A percentile compares a stretch with the other conserved stretches of the same genome.
Evolutionary conservation across 208 protist genomes (phyloP).

Genomic region (Trypanosoma platydactyli): DNA sequence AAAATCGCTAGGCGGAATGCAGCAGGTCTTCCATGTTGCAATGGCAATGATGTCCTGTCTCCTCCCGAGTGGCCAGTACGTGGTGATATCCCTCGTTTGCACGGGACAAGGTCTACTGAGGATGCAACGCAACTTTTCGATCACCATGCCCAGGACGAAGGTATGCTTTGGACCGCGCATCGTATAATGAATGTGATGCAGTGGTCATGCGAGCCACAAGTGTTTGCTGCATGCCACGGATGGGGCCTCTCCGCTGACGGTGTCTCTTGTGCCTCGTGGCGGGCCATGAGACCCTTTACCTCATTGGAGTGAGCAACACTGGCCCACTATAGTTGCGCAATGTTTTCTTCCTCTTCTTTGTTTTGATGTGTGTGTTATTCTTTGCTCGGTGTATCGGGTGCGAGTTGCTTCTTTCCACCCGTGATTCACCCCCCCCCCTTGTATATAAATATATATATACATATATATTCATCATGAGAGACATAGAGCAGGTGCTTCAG

Average conservation of each 20-base stretch:
- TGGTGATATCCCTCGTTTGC: neutral
- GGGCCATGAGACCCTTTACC: too few species aligned
- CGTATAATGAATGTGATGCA: constrained; percentile 9
- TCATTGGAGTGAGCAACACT: too few species aligned
- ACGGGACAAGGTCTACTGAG: neutral
- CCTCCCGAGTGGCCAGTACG: too few species aligned
- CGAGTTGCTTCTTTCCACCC: neutral
- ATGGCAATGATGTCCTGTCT: too few species aligned
- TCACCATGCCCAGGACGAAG: constrained; percentile 4
- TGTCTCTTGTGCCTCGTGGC: too few species aligned
- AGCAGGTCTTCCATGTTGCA: neutral
- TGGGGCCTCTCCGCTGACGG: neutral
- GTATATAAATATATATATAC: too few species aligned
- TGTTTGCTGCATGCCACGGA: neutral
- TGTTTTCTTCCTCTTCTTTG: constrained; percentile 1
- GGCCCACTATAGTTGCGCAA: neutral
- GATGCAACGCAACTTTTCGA: neutral
- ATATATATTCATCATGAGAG: too few species aligned
- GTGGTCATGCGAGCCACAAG: neutral
- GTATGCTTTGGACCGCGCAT: constrained; percentile 7
- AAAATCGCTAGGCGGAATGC: neutral
- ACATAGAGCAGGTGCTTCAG: too few species aligned
- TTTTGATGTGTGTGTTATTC: neutral
- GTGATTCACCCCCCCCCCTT: too few species aligned
- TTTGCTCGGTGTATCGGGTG: neutral